Evolutionary conservation across 2,329 filamentous ascomycete species (phyloP).

Genomic region (Emericellopsis atlantica): DNA sequence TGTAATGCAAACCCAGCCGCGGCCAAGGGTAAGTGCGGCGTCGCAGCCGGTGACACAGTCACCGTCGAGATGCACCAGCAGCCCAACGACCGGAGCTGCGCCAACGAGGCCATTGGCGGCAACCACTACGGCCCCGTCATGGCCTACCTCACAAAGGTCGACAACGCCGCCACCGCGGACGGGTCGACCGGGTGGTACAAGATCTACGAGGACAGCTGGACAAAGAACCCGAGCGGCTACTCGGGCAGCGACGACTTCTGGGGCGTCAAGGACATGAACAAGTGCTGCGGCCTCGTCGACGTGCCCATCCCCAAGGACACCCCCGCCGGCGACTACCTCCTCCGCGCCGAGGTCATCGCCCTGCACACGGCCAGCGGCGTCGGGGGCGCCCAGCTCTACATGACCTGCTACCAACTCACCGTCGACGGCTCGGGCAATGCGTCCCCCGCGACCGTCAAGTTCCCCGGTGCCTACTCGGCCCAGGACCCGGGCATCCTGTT

Average conservation of each 20-base stretch:
- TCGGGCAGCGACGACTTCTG: conserved; percentile 32
- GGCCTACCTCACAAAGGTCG: conserved; percentile 36
- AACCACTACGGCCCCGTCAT: conserved; percentile 41
- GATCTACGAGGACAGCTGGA: conserved; percentile 34
- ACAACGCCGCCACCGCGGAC: conserved; percentile 29
- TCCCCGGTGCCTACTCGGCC: conserved; percentile 12
- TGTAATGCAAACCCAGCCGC: conserved; percentile 29
- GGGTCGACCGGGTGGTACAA: conserved; percentile 36
- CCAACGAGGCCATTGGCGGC: conserved; percentile 37
- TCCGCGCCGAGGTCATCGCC: conserved; percentile 40
- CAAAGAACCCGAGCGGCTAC: conserved; percentile 12
- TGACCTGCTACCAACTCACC: conserved; percentile 13
- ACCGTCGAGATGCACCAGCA: conserved; percentile 48
- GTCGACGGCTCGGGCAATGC: conserved; percentile 12
- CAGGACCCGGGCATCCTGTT: conserved; percentile 11
- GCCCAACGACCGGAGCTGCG: conserved; percentile 30
- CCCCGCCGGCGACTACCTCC: conserved; percentile 36
- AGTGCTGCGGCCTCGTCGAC: conserved; percentile 26
- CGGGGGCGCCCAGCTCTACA: conserved; percentile 24
- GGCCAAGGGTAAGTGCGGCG: conserved; percentile 28
- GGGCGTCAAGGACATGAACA: conserved; percentile 26
- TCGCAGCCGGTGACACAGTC: conserved; percentile 32
- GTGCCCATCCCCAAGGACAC: conserved; percentile 31
- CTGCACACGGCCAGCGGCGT: conserved; percentile 27
- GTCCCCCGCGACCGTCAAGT: conserved; percentile 9